Percentiles rank a stretch among this genome's conserved stretches.
phyloP scores from a whole-genome alignment of 257 asterid species.

The Paulownia fortunei region DNA sequence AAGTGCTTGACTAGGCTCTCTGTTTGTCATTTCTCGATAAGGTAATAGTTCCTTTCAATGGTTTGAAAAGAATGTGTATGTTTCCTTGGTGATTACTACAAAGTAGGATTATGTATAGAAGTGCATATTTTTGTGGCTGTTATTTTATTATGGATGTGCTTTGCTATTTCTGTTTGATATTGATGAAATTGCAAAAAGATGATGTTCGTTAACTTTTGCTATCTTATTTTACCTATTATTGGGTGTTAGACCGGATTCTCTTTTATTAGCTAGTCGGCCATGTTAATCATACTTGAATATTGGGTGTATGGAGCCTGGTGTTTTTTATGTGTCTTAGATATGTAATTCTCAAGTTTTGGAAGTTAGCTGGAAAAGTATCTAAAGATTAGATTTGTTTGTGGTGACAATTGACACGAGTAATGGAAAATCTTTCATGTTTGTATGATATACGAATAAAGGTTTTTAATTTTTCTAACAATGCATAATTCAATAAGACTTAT shows the following conservation, averaged over 20 bases:
- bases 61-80: background rate
- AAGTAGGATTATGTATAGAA: background rate
- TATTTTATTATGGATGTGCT: background rate
- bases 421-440: background rate
- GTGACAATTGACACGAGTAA: background rate
- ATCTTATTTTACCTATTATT: background rate
- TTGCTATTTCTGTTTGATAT: background rate
- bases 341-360: background rate
- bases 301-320: background rate
- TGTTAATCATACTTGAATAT: background rate
- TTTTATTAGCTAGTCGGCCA: background rate
- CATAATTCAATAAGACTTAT: background rate
- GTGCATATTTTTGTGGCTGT: background rate
- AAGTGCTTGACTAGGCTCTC: constrained; percentile 82
- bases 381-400: background rate
- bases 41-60: constrained; percentile 45
- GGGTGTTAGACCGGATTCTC: background rate
- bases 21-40: constrained; percentile 87
- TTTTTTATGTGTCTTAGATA: background rate
- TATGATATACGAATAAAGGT: background rate
- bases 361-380: background rate
- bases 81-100: background rate
- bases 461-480: background rate
- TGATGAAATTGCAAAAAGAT: background rate
- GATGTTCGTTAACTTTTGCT: background rate